Evolutionary conservation across 441 rosid genomes (phyloP).

Genomic region (Hura crepitans): DNA sequence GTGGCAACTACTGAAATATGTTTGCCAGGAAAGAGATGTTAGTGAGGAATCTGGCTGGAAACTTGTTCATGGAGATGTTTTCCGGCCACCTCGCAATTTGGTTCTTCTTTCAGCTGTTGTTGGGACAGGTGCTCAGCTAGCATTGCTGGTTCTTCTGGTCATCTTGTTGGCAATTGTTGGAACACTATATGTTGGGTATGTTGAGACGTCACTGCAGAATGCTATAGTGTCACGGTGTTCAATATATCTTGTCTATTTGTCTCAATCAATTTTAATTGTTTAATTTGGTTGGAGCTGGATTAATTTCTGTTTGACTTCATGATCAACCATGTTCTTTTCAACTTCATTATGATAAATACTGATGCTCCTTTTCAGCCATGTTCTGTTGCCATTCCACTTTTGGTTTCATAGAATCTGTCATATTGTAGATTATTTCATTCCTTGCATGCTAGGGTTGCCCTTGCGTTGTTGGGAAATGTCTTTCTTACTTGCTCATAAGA

Average conservation of each 20-base stretch:
- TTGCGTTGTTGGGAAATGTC: background rate
- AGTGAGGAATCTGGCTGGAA: constrained; percentile 99
- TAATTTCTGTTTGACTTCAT: background rate
- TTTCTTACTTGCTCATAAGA: background rate
- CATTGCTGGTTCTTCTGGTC: constrained; percentile 91
- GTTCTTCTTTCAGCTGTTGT: constrained; percentile 87
- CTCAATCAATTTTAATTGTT: background rate
- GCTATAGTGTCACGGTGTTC: background rate
- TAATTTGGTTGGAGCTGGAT: background rate
- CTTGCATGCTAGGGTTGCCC: background rate
- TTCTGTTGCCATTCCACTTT: background rate
- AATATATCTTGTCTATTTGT: background rate
- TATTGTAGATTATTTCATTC: background rate
- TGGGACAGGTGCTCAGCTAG: constrained; percentile 95
- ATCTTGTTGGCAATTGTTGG: constrained; percentile 91
- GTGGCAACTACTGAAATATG: background rate
- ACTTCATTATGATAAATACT: background rate
- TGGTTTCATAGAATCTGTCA: background rate
- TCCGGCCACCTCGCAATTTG: constrained; percentile 66
- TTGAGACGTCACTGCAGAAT: constrained; percentile 17
- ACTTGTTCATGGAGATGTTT: constrained; percentile 97
- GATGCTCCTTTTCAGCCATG: background rate
- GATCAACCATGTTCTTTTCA: background rate
- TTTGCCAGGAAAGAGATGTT: constrained; percentile 83
- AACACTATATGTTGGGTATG: constrained; percentile 88